Conservation (phyloP, 345 rosid species). For the Luvunga scandens region DNA sequence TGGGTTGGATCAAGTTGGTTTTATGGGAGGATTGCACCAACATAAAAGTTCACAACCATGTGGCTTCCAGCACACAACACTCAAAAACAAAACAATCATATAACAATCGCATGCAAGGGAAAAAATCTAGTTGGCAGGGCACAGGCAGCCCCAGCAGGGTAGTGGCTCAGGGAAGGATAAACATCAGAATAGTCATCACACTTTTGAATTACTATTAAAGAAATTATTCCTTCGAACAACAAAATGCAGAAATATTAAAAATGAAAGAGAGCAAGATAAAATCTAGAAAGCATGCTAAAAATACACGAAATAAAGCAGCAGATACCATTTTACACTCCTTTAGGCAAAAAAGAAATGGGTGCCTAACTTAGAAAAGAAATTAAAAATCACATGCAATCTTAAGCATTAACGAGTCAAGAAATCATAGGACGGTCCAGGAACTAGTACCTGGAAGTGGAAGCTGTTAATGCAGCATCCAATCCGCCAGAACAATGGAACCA, state of each 20-base stretch:
- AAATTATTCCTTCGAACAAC: neutral
- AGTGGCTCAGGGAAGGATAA: neutral
- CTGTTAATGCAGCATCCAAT: constrained; percentile 80
- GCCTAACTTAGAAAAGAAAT: neutral
- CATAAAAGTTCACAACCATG: neutral
- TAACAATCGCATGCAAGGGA: neutral
- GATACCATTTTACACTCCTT: neutral
- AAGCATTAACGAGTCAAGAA: neutral
- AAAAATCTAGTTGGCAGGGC: neutral
- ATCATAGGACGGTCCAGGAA: neutral
- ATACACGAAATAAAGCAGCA: neutral
- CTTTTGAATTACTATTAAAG: neutral
- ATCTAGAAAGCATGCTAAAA: neutral
- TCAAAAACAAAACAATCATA: neutral
- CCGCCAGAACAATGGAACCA: constrained; percentile 75
- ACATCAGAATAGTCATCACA: neutral
- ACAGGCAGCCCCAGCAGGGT: neutral
- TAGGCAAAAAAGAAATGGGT: neutral
- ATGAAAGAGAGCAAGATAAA: neutral
- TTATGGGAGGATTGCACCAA: neutral
- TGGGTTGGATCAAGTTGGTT: neutral
- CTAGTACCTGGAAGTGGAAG: constrained; percentile 78
- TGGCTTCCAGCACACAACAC: neutral
- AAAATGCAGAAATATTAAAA: neutral
- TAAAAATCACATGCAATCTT: neutral